Evolutionary conservation across 495 filamentous ascomycete species (phyloP).

Genomic region (Tuber magnatum): DNA sequence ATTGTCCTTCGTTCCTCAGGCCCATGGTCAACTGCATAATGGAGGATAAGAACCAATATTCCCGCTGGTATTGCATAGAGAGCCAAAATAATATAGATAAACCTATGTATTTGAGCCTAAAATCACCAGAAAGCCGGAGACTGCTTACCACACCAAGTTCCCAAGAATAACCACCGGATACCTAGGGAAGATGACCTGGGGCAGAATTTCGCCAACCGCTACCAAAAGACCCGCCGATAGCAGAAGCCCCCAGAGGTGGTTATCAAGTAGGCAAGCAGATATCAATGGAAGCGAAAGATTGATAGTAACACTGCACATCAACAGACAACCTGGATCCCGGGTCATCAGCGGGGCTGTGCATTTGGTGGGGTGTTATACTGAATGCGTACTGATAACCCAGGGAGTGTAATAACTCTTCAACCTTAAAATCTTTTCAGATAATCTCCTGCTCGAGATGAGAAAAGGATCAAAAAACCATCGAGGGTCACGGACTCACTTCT

Average conservation of each 20-base stretch:
- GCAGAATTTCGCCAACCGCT: conserved; percentile 27
- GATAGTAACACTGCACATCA: conserved; percentile 30
- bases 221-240: conserved; percentile 30
- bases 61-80: conserved; percentile 28
- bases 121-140: neutral
- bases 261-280: conserved; percentile 29
- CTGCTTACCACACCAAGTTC: conserved; percentile 34
- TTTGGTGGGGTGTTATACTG: neutral
- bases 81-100: conserved; percentile 26
- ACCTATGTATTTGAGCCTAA: conserved; percentile 16
- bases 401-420: conserved; percentile 24
- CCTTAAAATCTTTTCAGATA: conserved; percentile 21
- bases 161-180: conserved; percentile 27
- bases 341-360: neutral
- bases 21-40: conserved; percentile 15
- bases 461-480: neutral
- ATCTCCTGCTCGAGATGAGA: conserved; percentile 16
- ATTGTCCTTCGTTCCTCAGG: conserved; percentile 7
- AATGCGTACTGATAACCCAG: conserved; percentile 23
- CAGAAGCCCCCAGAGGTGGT: conserved; percentile 31
- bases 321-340: conserved; percentile 23
- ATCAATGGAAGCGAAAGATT: conserved; percentile 33
- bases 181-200: conserved; percentile 25
- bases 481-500: neutral
- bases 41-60: conserved; percentile 28